A percentile compares a stretch with the other conserved stretches of the same genome.
Conservation (phyloP, 1,284 basidiomycete genomes). For the Tylopilus orsonianus region DNA sequence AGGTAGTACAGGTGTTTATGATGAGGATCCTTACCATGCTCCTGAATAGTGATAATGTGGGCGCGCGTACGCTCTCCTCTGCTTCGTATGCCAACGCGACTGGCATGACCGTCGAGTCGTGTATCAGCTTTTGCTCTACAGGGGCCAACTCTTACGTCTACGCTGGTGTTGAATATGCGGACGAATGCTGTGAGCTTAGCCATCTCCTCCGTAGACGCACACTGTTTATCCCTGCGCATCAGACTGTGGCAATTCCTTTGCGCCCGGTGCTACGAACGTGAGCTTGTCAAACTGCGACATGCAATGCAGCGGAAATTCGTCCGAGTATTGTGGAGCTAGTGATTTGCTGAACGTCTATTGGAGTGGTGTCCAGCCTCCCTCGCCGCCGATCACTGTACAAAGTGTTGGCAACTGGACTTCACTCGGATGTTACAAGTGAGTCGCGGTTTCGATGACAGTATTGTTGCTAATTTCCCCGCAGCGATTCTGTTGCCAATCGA, state of each 20-base stretch:
- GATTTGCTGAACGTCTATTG: constrained; percentile 63
- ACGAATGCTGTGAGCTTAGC: constrained; percentile 57
- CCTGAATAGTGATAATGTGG: constrained; percentile 47
- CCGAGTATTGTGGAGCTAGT: constrained; percentile 61
- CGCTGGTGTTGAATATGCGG: constrained; percentile 59
- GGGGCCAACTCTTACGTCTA: constrained; percentile 49
- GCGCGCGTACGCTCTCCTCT: constrained; percentile 50
- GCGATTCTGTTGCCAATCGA: constrained; percentile 48
- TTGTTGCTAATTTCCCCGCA: neutral
- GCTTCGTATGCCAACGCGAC: constrained; percentile 44
- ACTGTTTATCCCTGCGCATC: constrained; percentile 1
- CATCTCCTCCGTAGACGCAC: neutral
- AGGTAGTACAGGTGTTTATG: constrained; percentile 21
- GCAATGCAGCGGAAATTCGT: constrained; percentile 58
- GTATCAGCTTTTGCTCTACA: constrained; percentile 57
- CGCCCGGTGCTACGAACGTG: constrained; percentile 46
- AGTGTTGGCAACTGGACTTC: constrained; percentile 15
- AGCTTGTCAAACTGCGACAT: constrained; percentile 57
- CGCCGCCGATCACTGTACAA: constrained; percentile 8
- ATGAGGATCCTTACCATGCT: neutral
- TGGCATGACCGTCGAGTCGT: constrained; percentile 65
- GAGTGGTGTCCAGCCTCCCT: constrained; percentile 54
- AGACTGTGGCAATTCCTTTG: constrained; percentile 64
- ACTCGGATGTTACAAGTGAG: constrained; percentile 20
- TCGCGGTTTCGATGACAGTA: neutral